These are phyloP conservation scores for Dactylellina parvicollis DNA, from an alignment of 2,329 filamentous ascomycete genomes.

Conservation along the genomic window DNA sequence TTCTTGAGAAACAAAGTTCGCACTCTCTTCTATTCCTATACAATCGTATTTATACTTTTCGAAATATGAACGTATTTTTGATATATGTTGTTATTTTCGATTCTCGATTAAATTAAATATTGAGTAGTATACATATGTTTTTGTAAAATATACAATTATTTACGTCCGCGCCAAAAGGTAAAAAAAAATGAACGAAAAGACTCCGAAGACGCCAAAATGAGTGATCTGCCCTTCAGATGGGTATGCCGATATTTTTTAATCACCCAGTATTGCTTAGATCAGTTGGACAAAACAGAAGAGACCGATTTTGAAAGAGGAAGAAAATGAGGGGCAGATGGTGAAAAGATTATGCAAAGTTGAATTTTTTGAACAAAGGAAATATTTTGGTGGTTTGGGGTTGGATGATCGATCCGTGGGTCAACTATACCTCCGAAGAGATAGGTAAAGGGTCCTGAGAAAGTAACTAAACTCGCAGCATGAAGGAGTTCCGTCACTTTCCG, in stretches of 20 bases:
- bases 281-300: background rate
- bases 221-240: background rate
- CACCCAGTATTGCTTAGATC: background rate
- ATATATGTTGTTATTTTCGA: background rate
- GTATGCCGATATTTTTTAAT: too few species aligned
- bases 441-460: conserved; percentile 1
- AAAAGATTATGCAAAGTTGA: background rate
- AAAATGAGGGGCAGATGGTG: too few species aligned
- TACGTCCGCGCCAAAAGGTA: background rate
- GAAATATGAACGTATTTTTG: too few species aligned
- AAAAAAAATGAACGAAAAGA: background rate
- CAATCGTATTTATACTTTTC: too few species aligned
- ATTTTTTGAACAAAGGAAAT: conserved; percentile 31
- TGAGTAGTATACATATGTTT: background rate
- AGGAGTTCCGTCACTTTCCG: background rate
- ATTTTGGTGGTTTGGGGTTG: background rate
- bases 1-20: too few species aligned
- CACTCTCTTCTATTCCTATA: too few species aligned
- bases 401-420: conserved; percentile 47
- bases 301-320: background rate
- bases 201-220: background rate
- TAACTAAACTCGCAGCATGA: conserved; percentile 4
- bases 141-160: background rate
- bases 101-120: background rate
- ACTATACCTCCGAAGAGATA: background rate